Evolutionary conservation across 169 alveolate genomes (phyloP).

Genomic region (Cryptosporidium sp.): DNA sequence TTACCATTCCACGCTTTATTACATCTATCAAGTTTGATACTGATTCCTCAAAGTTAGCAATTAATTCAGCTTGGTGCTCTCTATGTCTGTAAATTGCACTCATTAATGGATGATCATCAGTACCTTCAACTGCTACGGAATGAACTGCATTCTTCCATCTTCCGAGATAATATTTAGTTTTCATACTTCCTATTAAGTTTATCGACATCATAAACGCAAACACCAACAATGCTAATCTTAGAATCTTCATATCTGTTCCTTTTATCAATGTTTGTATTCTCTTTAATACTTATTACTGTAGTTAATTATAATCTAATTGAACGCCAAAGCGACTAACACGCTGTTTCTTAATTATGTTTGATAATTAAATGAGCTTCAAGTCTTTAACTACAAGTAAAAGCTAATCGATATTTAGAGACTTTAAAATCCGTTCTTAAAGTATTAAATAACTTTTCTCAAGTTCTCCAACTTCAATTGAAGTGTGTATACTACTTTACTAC

Average conservation of each 20-base stretch:
- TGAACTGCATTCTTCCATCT: slow-evolving; percentile 47
- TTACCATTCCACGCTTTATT: slow-evolving; percentile 36
- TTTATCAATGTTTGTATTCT: background rate
- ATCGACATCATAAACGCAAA: slow-evolving; percentile 40
- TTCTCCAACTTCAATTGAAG: background rate
- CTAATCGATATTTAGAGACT: background rate
- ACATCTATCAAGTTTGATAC: slow-evolving; percentile 31
- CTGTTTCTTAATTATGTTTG: background rate
- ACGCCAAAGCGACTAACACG: background rate
- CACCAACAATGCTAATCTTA: slow-evolving; percentile 21
- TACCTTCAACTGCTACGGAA: slow-evolving; percentile 52
- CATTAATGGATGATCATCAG: slow-evolving; percentile 68
- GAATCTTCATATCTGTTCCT: slow-evolving; percentile 42
- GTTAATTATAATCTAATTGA: background rate
- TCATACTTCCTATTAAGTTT: slow-evolving; percentile 50
- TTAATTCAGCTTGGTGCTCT: slow-evolving; percentile 5
- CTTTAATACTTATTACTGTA: background rate
- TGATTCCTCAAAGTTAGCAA: slow-evolving; percentile 40
- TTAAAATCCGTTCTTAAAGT: background rate
- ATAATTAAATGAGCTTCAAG: background rate
- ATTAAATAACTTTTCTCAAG: background rate
- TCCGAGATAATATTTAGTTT: slow-evolving; percentile 45
- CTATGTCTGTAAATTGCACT: slow-evolving; percentile 59
- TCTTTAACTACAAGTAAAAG: background rate
- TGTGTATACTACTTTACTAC: background rate